Evolutionary conservation across 1,284 basidiomycete species (phyloP).

Genomic region (Cryptococcus floricola): DNA sequence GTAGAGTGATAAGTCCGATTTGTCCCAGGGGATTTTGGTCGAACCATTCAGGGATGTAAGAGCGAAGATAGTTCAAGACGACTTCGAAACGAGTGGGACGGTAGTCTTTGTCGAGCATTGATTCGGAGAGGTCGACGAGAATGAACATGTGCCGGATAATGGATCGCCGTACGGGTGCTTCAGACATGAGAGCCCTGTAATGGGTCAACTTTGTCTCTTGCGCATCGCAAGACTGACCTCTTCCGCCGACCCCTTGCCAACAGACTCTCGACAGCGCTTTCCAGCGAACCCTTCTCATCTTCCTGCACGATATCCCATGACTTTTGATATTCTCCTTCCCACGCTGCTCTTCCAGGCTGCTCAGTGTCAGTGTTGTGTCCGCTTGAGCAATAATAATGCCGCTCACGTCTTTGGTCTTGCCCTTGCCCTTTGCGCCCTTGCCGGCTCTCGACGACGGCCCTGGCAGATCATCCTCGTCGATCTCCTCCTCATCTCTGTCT

Average conservation of each 20-base stretch:
- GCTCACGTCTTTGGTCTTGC: slow-evolving; percentile 27
- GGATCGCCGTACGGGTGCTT: slow-evolving; percentile 84
- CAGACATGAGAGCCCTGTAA: slow-evolving; percentile 56
- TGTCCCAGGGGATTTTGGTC: slow-evolving; percentile 99
- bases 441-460: slow-evolving; percentile 18
- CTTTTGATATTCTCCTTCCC: slow-evolving; percentile 92
- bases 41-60: slow-evolving; percentile 95
- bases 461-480: slow-evolving; percentile 24
- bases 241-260: slow-evolving; percentile 79
- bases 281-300: slow-evolving; percentile 87
- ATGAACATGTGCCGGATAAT: slow-evolving; percentile 95
- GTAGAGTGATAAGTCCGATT: slow-evolving; percentile 86
- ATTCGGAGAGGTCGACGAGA: slow-evolving; percentile 80
- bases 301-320: slow-evolving; percentile 97
- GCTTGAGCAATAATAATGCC: not conserved
- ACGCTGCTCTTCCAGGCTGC: slow-evolving; percentile 54
- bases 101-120: slow-evolving; percentile 95
- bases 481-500: slow-evolving; percentile 12
- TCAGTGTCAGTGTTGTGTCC: not conserved
- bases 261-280: slow-evolving; percentile 81
- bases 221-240: slow-evolving; percentile 55
- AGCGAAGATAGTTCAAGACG: slow-evolving; percentile 78
- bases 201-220: slow-evolving; percentile 7
- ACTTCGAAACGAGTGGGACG: slow-evolving; percentile 83
- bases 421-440: slow-evolving; percentile 9